A percentile compares a stretch with the other conserved stretches of the same genome.
Evolutionary conservation across 148 eudicot genomes (phyloP).

Genomic region (Persicaria maculosa): DNA sequence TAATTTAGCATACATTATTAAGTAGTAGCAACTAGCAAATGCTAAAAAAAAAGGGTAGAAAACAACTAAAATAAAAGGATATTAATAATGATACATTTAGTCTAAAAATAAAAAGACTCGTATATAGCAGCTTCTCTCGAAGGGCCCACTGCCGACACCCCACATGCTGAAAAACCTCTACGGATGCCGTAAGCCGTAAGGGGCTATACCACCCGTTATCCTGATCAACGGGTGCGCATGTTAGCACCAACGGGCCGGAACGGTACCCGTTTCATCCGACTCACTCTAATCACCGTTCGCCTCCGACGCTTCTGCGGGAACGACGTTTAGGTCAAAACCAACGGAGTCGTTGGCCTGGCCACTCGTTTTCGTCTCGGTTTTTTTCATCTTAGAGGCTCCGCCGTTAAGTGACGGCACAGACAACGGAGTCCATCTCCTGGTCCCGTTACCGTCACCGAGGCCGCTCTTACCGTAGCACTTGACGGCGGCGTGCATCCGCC

Average conservation of each 20-base stretch:
- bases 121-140: neutral
- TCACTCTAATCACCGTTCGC: neutral
- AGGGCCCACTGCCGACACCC: slow-evolving; percentile 4
- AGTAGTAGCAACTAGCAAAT: no score
- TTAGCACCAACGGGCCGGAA: neutral
- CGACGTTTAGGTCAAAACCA: slow-evolving; percentile 6
- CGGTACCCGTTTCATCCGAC: neutral
- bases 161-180: neutral
- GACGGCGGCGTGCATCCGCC: slow-evolving; percentile 7
- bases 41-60: no score
- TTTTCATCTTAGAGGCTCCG: neutral
- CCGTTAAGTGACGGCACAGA: neutral
- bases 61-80: neutral
- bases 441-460: neutral
- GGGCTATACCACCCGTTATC: neutral
- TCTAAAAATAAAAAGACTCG: neutral
- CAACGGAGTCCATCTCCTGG: neutral
- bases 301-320: neutral
- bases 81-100: no score
- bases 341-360: neutral
- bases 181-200: neutral
- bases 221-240: neutral
- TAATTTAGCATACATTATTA: no score
- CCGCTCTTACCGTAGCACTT: slow-evolving; percentile 10
- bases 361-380: no score